Evolutionary conservation across 441 rosid species (phyloP).

Genomic region (Populus tomentosa): DNA sequence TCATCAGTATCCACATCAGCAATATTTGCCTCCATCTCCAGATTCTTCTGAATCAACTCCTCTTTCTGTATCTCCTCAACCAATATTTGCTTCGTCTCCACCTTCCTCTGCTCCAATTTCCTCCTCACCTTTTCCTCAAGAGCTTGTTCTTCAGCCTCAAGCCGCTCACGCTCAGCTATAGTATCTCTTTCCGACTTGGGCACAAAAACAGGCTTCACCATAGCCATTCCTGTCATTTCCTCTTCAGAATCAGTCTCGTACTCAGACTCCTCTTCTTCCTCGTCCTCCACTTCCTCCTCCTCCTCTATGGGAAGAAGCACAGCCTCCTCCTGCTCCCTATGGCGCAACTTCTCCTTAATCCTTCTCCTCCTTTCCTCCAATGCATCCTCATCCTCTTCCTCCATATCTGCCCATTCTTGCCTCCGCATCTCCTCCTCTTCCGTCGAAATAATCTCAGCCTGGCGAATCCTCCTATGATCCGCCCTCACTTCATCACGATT

Average conservation of each 20-base stretch:
- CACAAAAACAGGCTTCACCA: constrained; percentile 84
- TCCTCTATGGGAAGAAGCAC: constrained; percentile 48
- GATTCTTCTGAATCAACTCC: constrained; percentile 62
- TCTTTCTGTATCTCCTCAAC: constrained; percentile 83
- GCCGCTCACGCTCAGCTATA: constrained; percentile 70
- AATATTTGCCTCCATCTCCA: constrained; percentile 59
- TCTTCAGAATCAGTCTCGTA: constrained; percentile 93
- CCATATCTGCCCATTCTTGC: constrained; percentile 53
- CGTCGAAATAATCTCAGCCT: constrained; percentile 74
- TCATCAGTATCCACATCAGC: constrained; percentile 92
- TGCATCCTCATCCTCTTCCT: constrained; percentile 71
- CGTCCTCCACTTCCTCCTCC: constrained; percentile 52
- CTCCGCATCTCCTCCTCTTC: constrained; percentile 62
- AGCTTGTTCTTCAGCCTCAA: constrained; percentile 74
- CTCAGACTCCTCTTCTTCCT: constrained; percentile 66
- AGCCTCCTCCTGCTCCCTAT: constrained; percentile 61
- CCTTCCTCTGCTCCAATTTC: constrained; percentile 61
- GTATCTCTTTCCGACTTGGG: constrained; percentile 84
- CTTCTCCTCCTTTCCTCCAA: constrained; percentile 63
- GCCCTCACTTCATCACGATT: constrained; percentile 83
- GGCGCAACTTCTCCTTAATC: constrained; percentile 58
- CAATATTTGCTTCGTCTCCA: constrained; percentile 71
- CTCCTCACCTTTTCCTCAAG: constrained; percentile 69
- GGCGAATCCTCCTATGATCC: constrained; percentile 72
- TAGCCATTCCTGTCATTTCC: constrained; percentile 52